Percentiles rank a stretch among this genome's conserved stretches.
Evolutionary conservation across 495 filamentous ascomycete genomes (phyloP).

Genomic region (Penicillium argentinense): DNA sequence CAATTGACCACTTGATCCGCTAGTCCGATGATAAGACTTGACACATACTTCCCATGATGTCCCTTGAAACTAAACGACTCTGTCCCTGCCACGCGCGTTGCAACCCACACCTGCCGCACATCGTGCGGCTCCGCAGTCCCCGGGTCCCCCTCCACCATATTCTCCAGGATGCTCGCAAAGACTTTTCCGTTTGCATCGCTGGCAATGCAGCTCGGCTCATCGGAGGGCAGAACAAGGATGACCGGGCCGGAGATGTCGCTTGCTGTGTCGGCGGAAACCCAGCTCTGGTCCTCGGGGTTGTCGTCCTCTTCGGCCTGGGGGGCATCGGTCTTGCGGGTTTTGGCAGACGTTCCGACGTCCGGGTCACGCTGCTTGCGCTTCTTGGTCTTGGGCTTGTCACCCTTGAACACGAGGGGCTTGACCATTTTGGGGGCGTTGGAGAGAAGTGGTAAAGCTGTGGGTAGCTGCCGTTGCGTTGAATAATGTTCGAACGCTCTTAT

Average conservation of each 20-base stretch:
- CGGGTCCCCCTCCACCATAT: slow-evolving; percentile 76
- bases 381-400: slow-evolving; percentile 92
- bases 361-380: slow-evolving; percentile 69
- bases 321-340: slow-evolving; percentile 36
- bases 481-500: slow-evolving; percentile 2
- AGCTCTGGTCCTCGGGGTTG: slow-evolving; percentile 69
- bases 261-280: slow-evolving; percentile 80
- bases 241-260: slow-evolving; percentile 82
- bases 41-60: slow-evolving; percentile 66
- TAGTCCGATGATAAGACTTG: neutral
- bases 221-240: slow-evolving; percentile 73
- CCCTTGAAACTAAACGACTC: slow-evolving; percentile 83
- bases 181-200: slow-evolving; percentile 83
- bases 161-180: slow-evolving; percentile 76
- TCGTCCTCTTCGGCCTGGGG: slow-evolving; percentile 32
- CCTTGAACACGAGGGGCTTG: slow-evolving; percentile 90
- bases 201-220: slow-evolving; percentile 67
- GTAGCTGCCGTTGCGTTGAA: neutral
- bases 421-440: slow-evolving; percentile 47
- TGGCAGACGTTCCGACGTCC: slow-evolving; percentile 40
- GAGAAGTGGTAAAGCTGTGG: slow-evolving; percentile 2
- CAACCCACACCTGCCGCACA: slow-evolving; percentile 93
- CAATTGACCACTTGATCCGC: neutral
- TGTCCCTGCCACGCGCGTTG: slow-evolving; percentile 78
- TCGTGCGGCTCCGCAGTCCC: slow-evolving; percentile 87